Evolutionary conservation across 495 filamentous ascomycete genomes (phyloP).

Genomic region (Neurospora sp.): DNA sequence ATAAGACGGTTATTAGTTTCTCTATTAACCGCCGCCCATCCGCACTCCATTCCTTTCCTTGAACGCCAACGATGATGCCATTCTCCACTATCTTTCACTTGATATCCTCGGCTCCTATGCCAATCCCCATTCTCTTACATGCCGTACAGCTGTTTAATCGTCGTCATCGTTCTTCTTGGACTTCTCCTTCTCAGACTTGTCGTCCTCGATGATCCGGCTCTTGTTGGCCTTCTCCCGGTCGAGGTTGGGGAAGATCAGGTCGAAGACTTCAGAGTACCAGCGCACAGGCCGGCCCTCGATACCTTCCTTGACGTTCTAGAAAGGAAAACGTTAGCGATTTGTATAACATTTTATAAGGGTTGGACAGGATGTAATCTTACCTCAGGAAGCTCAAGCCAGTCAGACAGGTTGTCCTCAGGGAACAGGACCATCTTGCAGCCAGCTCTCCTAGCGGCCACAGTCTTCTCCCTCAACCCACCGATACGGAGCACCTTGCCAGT

Average conservation of each 20-base stretch:
- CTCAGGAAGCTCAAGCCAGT: conserved; percentile 97
- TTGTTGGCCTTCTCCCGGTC: conserved; percentile 62
- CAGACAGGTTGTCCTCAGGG: conserved; percentile 84
- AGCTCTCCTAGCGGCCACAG: conserved; percentile 89
- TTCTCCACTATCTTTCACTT: conserved; percentile 1
- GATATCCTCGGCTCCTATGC: neutral
- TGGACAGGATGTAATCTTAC: conserved; percentile 40
- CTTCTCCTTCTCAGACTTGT: conserved; percentile 39
- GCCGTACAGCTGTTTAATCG: conserved; percentile 7
- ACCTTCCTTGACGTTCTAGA: conserved; percentile 91
- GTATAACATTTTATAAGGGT: too few relatives aligned
- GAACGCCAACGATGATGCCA: conserved; percentile 3
- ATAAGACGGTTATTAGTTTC: neutral
- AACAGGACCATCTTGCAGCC: conserved; percentile 95
- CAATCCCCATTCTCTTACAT: conserved; percentile 6
- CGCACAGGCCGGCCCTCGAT: conserved; percentile 79
- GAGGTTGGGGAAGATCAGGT: conserved; percentile 77
- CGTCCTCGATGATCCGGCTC: conserved; percentile 52
- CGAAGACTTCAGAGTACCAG: conserved; percentile 94
- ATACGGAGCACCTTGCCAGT: conserved; percentile 96
- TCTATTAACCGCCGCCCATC: neutral
- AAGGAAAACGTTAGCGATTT: conserved; percentile 23
- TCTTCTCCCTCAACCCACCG: conserved; percentile 94
- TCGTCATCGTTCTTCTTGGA: conserved; percentile 19
- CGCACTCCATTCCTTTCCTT: conserved; percentile 5